Evolutionary conservation across 2,329 filamentous ascomycete species (phyloP).

Genomic region (Fusarium clavum): DNA sequence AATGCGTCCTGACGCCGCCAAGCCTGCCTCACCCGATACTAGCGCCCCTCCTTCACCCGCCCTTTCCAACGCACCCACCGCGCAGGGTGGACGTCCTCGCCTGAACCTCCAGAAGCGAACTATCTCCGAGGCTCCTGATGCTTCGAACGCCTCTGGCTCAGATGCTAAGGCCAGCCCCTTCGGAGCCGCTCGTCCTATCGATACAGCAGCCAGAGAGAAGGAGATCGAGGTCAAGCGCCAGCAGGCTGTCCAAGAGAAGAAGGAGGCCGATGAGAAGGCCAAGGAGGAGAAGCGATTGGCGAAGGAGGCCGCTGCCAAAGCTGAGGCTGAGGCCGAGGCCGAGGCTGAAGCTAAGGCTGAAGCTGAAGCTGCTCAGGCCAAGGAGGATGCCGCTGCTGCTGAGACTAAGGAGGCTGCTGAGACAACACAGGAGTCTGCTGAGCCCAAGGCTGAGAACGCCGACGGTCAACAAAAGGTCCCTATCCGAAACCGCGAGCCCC

Average conservation of each 20-base stretch:
- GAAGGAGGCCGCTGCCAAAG: slow-evolving; percentile 66
- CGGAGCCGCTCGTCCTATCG: slow-evolving; percentile 91
- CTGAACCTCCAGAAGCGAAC: slow-evolving; percentile 93
- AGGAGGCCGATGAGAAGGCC: slow-evolving; percentile 86
- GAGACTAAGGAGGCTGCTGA: slow-evolving; percentile 47
- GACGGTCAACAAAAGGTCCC: slow-evolving; percentile 63
- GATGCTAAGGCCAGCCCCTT: slow-evolving; percentile 93
- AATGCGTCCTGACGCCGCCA: slow-evolving; percentile 84
- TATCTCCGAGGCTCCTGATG: slow-evolving; percentile 76
- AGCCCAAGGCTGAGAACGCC: slow-evolving; percentile 42
- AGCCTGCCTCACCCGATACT: slow-evolving; percentile 76
- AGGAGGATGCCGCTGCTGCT: slow-evolving; percentile 48
- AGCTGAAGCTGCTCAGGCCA: slow-evolving; percentile 46
- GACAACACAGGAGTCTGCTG: slow-evolving; percentile 43
- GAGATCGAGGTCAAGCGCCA: slow-evolving; percentile 90
- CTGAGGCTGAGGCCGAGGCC: slow-evolving; percentile 56
- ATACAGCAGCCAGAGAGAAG: slow-evolving; percentile 88
- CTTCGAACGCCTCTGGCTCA: slow-evolving; percentile 59
- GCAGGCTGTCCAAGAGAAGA: slow-evolving; percentile 80
- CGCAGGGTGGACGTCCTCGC: slow-evolving; percentile 75
- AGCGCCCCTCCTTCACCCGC: slow-evolving; percentile 82
- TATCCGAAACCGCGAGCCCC: slow-evolving; percentile 53
- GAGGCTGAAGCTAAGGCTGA: slow-evolving; percentile 49
- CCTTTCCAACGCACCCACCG: slow-evolving; percentile 61
- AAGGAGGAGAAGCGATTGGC: slow-evolving; percentile 77